Conservation (phyloP, 2,329 filamentous ascomycete species). For the Cladosporium halotolerans region DNA sequence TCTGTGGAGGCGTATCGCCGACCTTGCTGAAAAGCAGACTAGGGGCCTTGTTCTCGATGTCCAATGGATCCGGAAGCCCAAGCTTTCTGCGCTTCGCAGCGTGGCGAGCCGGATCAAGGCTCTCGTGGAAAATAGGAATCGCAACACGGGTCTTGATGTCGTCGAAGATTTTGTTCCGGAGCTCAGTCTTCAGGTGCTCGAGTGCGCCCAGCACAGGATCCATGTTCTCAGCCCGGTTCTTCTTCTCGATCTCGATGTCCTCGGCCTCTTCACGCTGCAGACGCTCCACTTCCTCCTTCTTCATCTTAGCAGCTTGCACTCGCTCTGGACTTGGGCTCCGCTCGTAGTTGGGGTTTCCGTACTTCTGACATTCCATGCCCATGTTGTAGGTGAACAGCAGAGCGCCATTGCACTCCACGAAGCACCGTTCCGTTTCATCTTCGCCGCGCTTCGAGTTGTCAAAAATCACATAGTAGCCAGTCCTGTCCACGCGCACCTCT, state of each 20-base stretch:
- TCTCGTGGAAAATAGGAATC: constrained; percentile 71
- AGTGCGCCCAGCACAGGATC: constrained; percentile 85
- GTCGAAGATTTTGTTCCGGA: constrained; percentile 78
- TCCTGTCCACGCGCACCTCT: constrained; percentile 74
- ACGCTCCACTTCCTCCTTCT: constrained; percentile 61
- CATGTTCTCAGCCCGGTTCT: constrained; percentile 75
- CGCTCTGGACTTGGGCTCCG: constrained; percentile 47
- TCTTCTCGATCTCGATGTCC: constrained; percentile 85
- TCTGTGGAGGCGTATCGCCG: constrained; percentile 58
- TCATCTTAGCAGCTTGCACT: constrained; percentile 44
- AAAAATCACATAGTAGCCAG: constrained; percentile 90
- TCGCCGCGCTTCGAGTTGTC: constrained; percentile 70
- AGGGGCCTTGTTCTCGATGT: constrained; percentile 51
- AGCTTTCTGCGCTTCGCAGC: constrained; percentile 70
- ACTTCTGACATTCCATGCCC: constrained; percentile 76
- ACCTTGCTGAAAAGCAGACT: constrained; percentile 40
- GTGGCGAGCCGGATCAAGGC: constrained; percentile 76
- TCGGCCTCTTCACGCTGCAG: constrained; percentile 67
- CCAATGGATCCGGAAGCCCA: constrained; percentile 63
- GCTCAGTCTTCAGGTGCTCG: constrained; percentile 69
- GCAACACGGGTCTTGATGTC: constrained; percentile 86
- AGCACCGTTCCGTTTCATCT: constrained; percentile 75
- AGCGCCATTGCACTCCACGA: constrained; percentile 68
- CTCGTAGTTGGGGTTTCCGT: constrained; percentile 59
- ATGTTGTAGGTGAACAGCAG: constrained; percentile 89